A percentile compares a stretch with the other conserved stretches of the same genome.
Conservation (phyloP, 225 moss, liverwort and hornwort genomes). For the Marchantia paleacea region DNA sequence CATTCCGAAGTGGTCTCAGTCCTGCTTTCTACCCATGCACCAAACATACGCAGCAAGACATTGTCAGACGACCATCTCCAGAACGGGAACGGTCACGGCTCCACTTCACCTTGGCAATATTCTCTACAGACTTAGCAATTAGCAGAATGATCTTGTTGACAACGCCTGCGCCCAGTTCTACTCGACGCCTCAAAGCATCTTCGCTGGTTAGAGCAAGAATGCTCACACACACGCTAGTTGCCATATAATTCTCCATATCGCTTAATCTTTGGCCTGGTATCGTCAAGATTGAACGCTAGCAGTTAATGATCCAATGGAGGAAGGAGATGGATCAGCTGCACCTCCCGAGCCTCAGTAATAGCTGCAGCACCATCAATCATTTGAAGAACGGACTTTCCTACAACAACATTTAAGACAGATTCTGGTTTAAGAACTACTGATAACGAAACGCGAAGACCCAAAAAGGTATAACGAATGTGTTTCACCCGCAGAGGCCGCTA, state of each 20-base stretch:
- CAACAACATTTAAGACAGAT: too few species aligned
- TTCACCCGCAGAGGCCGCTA: conserved; percentile 70
- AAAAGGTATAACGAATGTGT: neutral
- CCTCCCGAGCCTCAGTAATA: too few species aligned
- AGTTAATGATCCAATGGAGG: too few species aligned
- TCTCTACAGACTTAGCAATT: conserved; percentile 18
- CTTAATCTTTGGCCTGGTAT: conserved; percentile 23
- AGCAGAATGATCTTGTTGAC: conserved; percentile 20
- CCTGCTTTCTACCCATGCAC: neutral
- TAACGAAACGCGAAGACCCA: neutral
- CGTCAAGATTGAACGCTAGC: neutral
- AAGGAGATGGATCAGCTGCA: too few species aligned
- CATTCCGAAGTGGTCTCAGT: too few species aligned
- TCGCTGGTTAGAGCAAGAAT: conserved; percentile 32
- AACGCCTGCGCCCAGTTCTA: conserved; percentile 24
- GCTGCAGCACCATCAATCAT: too few species aligned
- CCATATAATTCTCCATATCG: conserved; percentile 35
- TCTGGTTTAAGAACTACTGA: neutral
- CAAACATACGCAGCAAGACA: neutral
- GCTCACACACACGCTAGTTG: conserved; percentile 30
- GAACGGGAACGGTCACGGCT: neutral
- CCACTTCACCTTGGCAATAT: conserved; percentile 16
- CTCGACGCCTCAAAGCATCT: conserved; percentile 12
- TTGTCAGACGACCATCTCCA: neutral
- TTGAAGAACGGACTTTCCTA: too few species aligned